Conservation (phyloP, 1,284 basidiomycete genomes). For the Peniophora sp. region DNA sequence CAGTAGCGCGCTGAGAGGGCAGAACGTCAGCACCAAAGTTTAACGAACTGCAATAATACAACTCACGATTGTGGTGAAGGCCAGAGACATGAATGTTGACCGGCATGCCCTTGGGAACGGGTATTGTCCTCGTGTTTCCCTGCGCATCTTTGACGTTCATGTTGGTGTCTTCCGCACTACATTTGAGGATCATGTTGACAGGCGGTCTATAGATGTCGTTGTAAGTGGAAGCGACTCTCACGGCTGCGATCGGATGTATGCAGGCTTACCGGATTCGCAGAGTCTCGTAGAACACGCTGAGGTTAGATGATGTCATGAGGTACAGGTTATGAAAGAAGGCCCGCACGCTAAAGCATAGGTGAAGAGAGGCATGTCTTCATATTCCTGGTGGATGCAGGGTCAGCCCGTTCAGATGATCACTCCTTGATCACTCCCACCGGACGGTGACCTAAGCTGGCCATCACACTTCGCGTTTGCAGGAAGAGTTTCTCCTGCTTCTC, state of each 20-base stretch:
- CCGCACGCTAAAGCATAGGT: constrained; percentile 37
- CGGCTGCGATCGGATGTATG: neutral
- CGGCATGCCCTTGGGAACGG: constrained; percentile 35
- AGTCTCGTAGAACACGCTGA: constrained; percentile 42
- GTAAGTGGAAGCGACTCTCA: neutral
- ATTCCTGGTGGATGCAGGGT: constrained; percentile 25
- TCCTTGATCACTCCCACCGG: constrained; percentile 14
- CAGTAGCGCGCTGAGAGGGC: constrained; percentile 37
- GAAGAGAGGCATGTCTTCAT: constrained; percentile 42
- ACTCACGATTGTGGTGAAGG: constrained; percentile 29
- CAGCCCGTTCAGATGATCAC: neutral
- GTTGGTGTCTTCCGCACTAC: constrained; percentile 35
- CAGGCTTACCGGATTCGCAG: constrained; percentile 1
- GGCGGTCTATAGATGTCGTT: neutral
- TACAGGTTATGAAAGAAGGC: neutral
- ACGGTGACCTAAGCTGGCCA: constrained; percentile 28
- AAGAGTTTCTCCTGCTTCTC: constrained; percentile 46
- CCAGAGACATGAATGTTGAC: constrained; percentile 30
- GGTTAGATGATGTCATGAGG: too few relatives aligned
- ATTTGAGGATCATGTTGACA: constrained; percentile 30
- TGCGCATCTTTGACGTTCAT: constrained; percentile 24
- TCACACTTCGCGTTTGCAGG: constrained; percentile 32
- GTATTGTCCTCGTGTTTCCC: constrained; percentile 30
- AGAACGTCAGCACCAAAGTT: neutral
- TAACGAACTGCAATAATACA: too few relatives aligned